A percentile compares a stretch with the other conserved stretches of the same genome.
These are phyloP conservation scores for Podaxis sp. DNA, from an alignment of 768 basidiomycete genomes.

Conservation along the genomic window DNA sequence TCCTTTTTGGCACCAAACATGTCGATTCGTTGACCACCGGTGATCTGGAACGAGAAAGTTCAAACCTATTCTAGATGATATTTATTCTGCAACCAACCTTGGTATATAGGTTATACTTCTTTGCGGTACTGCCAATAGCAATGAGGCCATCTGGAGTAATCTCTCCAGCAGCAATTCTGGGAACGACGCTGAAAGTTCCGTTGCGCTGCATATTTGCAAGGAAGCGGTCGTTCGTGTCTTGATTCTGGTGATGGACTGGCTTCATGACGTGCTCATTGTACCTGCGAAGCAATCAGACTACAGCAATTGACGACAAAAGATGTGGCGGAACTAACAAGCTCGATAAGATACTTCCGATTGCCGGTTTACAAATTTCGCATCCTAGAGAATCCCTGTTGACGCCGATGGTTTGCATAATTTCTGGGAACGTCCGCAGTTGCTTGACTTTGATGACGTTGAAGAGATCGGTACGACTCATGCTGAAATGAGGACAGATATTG, in stretches of 20 bases:
- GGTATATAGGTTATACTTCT: conserved; percentile 68
- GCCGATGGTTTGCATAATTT: conserved; percentile 52
- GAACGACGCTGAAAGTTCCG: conserved; percentile 71
- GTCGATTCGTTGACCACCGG: conserved; percentile 58
- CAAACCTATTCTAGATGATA: neutral
- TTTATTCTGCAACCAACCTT: conserved; percentile 27
- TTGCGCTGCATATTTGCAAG: conserved; percentile 73
- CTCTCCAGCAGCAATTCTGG: conserved; percentile 70
- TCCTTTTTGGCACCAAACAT: conserved; percentile 70
- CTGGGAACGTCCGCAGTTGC: conserved; percentile 51
- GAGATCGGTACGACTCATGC: conserved; percentile 61
- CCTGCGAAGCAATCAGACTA: conserved; percentile 15
- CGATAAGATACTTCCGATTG: conserved; percentile 51
- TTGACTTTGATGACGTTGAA: conserved; percentile 67
- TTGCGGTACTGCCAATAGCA: conserved; percentile 60
- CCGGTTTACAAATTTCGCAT: conserved; percentile 75
- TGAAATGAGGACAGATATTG: conserved; percentile 65
- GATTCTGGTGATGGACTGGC: conserved; percentile 61
- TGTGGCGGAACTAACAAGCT: conserved; percentile 28
- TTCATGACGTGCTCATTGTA: conserved; percentile 68
- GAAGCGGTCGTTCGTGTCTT: conserved; percentile 72
- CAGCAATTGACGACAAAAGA: neutral
- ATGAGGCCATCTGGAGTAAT: conserved; percentile 65
- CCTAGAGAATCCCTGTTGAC: conserved; percentile 49
- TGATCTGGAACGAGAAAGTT: conserved; percentile 13